Conservation (phyloP, 225 moss, liverwort and hornwort species). For the Sphagnum tenellum region DNA sequence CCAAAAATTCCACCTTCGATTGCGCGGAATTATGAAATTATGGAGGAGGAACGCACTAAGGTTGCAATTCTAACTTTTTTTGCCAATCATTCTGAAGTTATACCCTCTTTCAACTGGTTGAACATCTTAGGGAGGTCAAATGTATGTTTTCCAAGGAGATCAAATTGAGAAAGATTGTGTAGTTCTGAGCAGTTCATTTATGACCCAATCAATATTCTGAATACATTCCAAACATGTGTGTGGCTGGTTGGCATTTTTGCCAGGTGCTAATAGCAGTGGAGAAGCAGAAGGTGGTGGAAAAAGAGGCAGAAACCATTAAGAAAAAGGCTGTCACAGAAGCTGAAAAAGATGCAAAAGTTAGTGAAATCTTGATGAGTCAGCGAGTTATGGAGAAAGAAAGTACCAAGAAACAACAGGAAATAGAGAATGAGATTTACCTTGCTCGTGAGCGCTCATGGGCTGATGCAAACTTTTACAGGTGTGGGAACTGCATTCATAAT, state of each 20-base stretch:
- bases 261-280: constrained; percentile 94
- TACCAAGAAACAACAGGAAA: constrained; percentile 71
- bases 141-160: too few relatives aligned
- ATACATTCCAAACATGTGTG: background rate
- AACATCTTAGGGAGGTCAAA: too few relatives aligned
- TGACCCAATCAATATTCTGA: too few relatives aligned
- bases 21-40: constrained; percentile 92
- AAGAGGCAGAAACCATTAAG: constrained; percentile 92
- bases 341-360: constrained; percentile 93
- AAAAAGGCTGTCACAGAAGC: constrained; percentile 93
- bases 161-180: too few relatives aligned
- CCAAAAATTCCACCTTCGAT: constrained; percentile 86
- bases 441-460: constrained; percentile 71
- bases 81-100: too few relatives aligned
- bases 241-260: background rate
- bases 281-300: constrained; percentile 98
- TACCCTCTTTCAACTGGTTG: too few relatives aligned
- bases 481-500: too few relatives aligned
- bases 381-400: constrained; percentile 96
- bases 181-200: too few relatives aligned
- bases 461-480: constrained; percentile 92
- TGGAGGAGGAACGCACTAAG: constrained; percentile 99
- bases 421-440: constrained; percentile 83
- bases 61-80: constrained; percentile 11
- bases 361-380: constrained; percentile 79